Evolutionary conservation across 257 asterid species (phyloP), one percentile per base, ranked within the genome.

Genomic region (Echium plantagineum): DNA sequence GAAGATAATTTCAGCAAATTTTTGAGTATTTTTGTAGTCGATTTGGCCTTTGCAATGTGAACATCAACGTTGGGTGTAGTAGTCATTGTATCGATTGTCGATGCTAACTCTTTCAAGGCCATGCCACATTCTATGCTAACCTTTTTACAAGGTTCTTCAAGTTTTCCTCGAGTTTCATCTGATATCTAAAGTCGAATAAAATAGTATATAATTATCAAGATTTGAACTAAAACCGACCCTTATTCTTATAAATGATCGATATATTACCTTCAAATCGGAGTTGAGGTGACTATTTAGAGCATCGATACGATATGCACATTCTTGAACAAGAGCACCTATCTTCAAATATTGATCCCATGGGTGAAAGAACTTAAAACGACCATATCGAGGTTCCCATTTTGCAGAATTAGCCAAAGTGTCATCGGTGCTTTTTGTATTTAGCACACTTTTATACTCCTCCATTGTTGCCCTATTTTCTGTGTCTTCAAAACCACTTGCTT

Each of bases 341-440:
- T 80, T 78, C 19, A 84, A 75, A 71, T 87, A 87, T 32, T 74
- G 84, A 13, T 70, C 67, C 90, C 94, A 89, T 5, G 95, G 95
- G 15, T 86, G 95, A 0, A 77, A 62, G 65, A 68, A 86, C 77
- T 71, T 75, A 42, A 86, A 83, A 15, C 65, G 61, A 1, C 95
- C 94, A n/a, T 84, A 94, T 12, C 95, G 59, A 1, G 90, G 88
- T 71, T 85, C 91, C 94, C 94, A 89, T 70, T 65, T 78, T 22
- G 89, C 97, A 17, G 77, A 78, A 70, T 78, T 85, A 0, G 73
- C 86, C 85, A 83, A 24, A 10, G 75, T 28, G 59, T 80, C 94
- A 51, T 81, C 89, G 2, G 65, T 66, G 67, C 71, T 64, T 57
- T 88, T 85, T 20, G 94, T 75, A 63, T 63, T 79, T 5, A 81